Base-by-base conservation (phyloP, 768 basidiomycete species). In the Lanmaoa rubissima region DNA sequence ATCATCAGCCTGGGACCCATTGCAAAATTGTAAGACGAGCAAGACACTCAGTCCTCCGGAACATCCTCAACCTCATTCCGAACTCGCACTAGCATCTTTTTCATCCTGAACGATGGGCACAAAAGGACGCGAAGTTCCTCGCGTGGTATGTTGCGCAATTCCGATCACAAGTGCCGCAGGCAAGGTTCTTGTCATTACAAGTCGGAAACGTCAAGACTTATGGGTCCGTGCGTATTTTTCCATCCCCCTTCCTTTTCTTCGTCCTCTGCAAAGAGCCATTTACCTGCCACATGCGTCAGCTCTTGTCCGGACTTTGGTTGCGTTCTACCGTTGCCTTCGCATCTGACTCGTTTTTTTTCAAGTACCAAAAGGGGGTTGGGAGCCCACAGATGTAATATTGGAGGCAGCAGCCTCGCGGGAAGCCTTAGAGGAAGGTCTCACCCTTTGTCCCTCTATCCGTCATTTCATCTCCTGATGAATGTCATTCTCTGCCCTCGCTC, bases 311-410 rank as follows among this genome's bases (percentile, higher is more conserved):
- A 40, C 24, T 42, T 50, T 54, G 14, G 40, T 51, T 31, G 4
- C 12, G 11, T 55, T 44, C 13, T 48, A 17, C 16, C 32, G 11
- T 58, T 49, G 16, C 24, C 50, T 47, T 44, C 36, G n/a, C 17
- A 26, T 35, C 61, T 60, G 44, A 58, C 59, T 28, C 53, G 28
- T 28, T 28, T 26, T 49, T 47, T 58, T 54, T 57, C 53, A 69
- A 93, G 92, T 94, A 67, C 92, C 92, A n/a, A 94, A 94, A 79
- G 92, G 92, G 73, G 92, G 92, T 69, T 94, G 87, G 87, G 92
- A 94, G 75, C 77, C 84, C 63, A 80, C 87, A 55, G 92, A 94
- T 81, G 85, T 80, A 65, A 80, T 78, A 73, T 77, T 93, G 67
- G 90, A 92, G 80, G 86, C 84, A 77, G 92, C 92, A 71, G 92